These are phyloP conservation scores for Russula emetica DNA, from an alignment of 768 basidiomycete species.

Conservation along the genomic window DNA sequence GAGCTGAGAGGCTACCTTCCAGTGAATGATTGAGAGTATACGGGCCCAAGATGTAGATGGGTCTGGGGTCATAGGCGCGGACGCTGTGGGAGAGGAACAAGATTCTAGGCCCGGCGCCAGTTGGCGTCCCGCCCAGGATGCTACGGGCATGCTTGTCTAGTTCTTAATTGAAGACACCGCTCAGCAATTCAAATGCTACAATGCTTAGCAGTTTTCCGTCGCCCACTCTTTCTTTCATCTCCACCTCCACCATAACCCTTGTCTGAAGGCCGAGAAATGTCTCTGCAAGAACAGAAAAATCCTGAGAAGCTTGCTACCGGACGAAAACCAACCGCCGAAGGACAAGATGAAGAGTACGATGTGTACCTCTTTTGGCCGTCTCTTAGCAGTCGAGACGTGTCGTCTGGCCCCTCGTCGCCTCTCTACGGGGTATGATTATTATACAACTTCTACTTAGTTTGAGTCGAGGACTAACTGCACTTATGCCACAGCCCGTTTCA, in stretches of 20 bases:
- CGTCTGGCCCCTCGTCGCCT: slow-evolving; percentile 1
- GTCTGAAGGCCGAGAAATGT: not conserved
- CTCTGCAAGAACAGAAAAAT: not conserved
- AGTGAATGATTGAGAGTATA: not conserved
- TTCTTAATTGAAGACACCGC: slow-evolving; percentile 20
- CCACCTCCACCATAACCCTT: not conserved
- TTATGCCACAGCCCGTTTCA: slow-evolving; percentile 10
- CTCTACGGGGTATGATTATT: slow-evolving; percentile 13
- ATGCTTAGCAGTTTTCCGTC: slow-evolving; percentile 9
- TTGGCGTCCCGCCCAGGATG: not conserved
- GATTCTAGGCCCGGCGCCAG: slow-evolving; percentile 14
- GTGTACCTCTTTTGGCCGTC: slow-evolving; percentile 16
- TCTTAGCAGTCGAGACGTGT: not conserved
- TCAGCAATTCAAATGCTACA: slow-evolving; percentile 18
- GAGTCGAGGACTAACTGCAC: not conserved
- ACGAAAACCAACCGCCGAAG: not conserved
- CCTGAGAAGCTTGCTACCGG: not conserved
- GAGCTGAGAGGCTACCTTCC: not conserved
- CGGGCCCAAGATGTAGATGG: not conserved
- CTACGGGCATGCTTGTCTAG: not conserved
- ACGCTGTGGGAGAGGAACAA: slow-evolving; percentile 3
- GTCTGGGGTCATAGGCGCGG: not conserved
- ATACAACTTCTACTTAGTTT: not conserved
- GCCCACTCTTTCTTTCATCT: not conserved
- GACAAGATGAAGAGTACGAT: slow-evolving; percentile 19